Base-by-base conservation (phyloP, 192 early-diverging fungal species). In the Allomyces javanicus region DNA sequence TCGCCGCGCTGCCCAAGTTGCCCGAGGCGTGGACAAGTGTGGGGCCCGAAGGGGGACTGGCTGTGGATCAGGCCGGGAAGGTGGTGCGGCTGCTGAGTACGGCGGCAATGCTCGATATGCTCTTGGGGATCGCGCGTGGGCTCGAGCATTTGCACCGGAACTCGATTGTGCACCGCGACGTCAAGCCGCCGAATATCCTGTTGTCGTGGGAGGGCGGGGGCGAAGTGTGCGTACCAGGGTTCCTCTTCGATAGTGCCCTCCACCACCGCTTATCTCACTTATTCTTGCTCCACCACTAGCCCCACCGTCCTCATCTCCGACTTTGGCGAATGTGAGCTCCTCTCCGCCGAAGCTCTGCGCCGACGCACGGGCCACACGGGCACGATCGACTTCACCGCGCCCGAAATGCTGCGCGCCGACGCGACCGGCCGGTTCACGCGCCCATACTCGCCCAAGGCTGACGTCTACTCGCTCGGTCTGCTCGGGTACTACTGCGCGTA, bases 391-490 rank as follows among this genome's bases (percentile, higher is more conserved):
- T 96, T 95, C 70, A 89, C 92, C 87, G 90, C 93, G 10, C 93
- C 93, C 0, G 89, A 88, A 71, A 74, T 87, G 19, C 64, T 88
- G 9, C 69, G 70, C 4, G 66, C 70, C 45, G 66, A 76, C 64
- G 58, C 61, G 62, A 43, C 14, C 63, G 93, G 92, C 21, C 75
- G 78, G 24, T 94, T 86, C 67, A 68, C 80, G 22, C 81, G 88
- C 61, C 85, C 86, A 62, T 91, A 91, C 72, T 88, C 88, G 25
- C 78, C 85, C 64, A 89, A 87, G 64, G 87, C 90, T 6, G 95
- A 98, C 67, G 84, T 98, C 83, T 98, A 92, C 91, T 91, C 89
- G 0, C 75, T 98, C 62, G 95, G 95, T 0, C 90, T 98, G 76
- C 81, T 98, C 1, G 78, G 96, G 5, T 93, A 93, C 69, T 96